Evolutionary conservation across 2,329 filamentous ascomycete species (phyloP), one percentile per base, ranked within the genome.

Genomic region (Fusarium liriodendri): DNA sequence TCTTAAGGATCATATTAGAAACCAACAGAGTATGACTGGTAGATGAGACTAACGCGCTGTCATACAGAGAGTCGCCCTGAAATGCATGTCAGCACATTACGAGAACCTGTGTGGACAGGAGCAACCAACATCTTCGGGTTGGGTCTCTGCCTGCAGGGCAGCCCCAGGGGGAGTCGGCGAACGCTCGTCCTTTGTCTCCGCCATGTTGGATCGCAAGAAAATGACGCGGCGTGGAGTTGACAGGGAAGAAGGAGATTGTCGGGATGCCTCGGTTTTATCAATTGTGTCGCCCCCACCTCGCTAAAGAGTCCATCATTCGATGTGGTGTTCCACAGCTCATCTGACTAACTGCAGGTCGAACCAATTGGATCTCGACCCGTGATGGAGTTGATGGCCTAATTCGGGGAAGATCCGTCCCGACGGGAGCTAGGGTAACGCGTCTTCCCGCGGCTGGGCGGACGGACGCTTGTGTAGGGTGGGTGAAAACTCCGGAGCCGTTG

Each of bases 31-130:
- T 8, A 0, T 8, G 7, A 18, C 42, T 6, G 9, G 25, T 5
- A 2, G 11, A 1, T 0, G 2, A 4, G 9, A 47, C 69, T 50
- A 6, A 68, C 69, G 33, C 33, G 1, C 37, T 42, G 4, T 68
- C 25, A 18, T 64, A 45, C 7, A 47, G 1, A 6, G 69, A 71
- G 6, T 71, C 63, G 3, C 13, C 8, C 33, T 63, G 50, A 6
- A 33, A 22, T 11, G 9, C 6, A 38, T 8, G 25, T 38, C 10
- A 52, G 32, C 20, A 54, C 13, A 9, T 16, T 4, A 20, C 3
- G 9, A 32, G 6, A 20, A n/a, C 8, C 6, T 32, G 8, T n/a
- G 0, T 32, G 22, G 14, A 52, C 8, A 32, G 9, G 20, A 20
- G 11, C 2, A 9, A 52, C 60, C 20, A 33, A 62, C 60, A 11